phyloP scores from a whole-genome alignment of 2,329 filamentous ascomycete genomes.

The Colletotrichum echinochloae region DNA sequence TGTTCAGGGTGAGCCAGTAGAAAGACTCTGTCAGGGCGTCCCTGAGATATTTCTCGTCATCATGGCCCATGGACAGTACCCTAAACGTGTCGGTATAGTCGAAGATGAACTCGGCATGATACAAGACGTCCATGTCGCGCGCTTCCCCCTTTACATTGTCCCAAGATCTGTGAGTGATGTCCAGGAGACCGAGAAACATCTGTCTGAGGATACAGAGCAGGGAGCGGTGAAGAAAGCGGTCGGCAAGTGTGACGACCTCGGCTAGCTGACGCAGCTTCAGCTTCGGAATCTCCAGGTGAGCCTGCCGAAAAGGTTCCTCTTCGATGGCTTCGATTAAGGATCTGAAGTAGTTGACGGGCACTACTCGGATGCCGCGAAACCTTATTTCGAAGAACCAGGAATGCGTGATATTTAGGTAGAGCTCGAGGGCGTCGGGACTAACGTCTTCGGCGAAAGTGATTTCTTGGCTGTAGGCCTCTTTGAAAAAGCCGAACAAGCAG shows the following conservation, averaged over 20 bases:
- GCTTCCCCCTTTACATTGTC: constrained; percentile 4
- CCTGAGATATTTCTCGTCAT: constrained; percentile 29
- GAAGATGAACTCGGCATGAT: constrained; percentile 18
- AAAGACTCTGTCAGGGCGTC: constrained; percentile 30
- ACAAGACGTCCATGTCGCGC: neutral
- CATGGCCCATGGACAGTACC: constrained; percentile 11
- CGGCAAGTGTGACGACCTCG: constrained; percentile 8
- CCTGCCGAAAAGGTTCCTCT: neutral
- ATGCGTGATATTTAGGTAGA: constrained; percentile 30
- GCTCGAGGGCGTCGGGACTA: constrained; percentile 5
- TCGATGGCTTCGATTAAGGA: neutral
- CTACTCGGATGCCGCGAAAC: constrained; percentile 16
- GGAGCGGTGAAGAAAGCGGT: constrained; percentile 33
- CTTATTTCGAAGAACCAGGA: constrained; percentile 38
- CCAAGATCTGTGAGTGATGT: constrained; percentile 15
- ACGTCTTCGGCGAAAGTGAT: constrained; percentile 18
- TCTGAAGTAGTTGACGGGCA: constrained; percentile 9
- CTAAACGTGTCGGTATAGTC: constrained; percentile 28
- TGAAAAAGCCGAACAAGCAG: constrained; percentile 26
- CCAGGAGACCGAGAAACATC: constrained; percentile 28
- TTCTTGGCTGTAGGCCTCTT: constrained; percentile 16
- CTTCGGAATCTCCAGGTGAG: constrained; percentile 11
- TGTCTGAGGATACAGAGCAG: constrained; percentile 27
- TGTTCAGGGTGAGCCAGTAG: constrained; percentile 20
- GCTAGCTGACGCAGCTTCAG: constrained; percentile 18